Base-by-base conservation (phyloP, 495 filamentous ascomycete genomes). In the Neurospora tetraspora region DNA sequence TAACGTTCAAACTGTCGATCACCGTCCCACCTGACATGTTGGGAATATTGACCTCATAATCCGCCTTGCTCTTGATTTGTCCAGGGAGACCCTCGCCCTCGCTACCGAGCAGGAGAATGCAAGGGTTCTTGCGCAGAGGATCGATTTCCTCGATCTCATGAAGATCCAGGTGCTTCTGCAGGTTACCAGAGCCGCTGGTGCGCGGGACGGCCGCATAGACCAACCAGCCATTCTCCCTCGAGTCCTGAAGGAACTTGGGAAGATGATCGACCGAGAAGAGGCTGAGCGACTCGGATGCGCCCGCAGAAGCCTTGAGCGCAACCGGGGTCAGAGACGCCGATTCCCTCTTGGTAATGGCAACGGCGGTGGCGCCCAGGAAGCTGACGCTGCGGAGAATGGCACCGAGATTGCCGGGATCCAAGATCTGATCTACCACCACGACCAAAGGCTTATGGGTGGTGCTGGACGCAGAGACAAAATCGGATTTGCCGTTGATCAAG, bases 391-490 rank as follows among this genome's bases (percentile, higher is more conserved):
- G 91, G 39, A 98, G 84, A 72, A 98, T 97, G 4, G 90, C 91
- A 37, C 96, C 96, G 4, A 98, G 83, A 79, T 99, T 99, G 2
- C 93, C 94, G 3, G 93, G 89, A 80, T 99, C 95, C 10, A 92
- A 78, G 65, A 99, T 89, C n/a, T 90, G 89, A 75, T 99, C 93
- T 12, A 98, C 83, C 40, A 97, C 83, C 14, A 98, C 81, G 20
- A 97, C 82, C 39, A 99, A 85, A 0, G 96, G 96, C 71, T 90
- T 90, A 73, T 92, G 86, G 7, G 80, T 76, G 74, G 74, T n/a
- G 36, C 39, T 43, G n/a, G 77, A 73, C 71, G 84, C 65, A 16
- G 76, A 74, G 76, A 86, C 27, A 76, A 86, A 78, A 20, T 78
- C 23, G 53, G 87, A 79, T 0, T 82, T 85, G 40, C 92, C 92